A percentile compares a stretch with the other conserved stretches of the same genome.
Evolutionary conservation across 2,329 filamentous ascomycete species (phyloP).

Genomic region (Penicillium sp.): DNA sequence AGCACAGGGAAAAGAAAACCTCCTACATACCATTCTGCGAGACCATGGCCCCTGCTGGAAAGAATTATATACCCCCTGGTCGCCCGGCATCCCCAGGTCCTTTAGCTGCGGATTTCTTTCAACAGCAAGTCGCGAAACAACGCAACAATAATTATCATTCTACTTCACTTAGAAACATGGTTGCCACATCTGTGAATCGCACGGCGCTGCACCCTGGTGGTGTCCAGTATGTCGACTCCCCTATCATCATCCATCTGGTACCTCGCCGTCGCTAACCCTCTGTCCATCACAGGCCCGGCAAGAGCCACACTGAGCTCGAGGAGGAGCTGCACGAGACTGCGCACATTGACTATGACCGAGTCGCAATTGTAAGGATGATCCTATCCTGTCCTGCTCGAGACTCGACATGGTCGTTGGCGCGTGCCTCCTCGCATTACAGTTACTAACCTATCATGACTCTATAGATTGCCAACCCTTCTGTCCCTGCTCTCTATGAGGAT

Average conservation of each 20-base stretch:
- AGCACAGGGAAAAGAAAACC: conserved; percentile 30
- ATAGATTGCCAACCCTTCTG: conserved; percentile 84
- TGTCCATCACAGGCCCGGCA: conserved; percentile 63
- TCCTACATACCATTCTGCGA: conserved; percentile 28
- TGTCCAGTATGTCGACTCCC: conserved; percentile 70
- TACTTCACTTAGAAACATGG: conserved; percentile 55
- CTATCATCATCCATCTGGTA: conserved; percentile 7
- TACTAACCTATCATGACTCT: conserved; percentile 10
- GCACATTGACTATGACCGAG: conserved; percentile 98
- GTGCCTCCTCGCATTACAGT: neutral
- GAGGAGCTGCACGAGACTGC: conserved; percentile 96
- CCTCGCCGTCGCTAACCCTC: conserved; percentile 21
- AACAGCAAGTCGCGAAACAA: conserved; percentile 61
- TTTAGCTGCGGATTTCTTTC: conserved; percentile 58
- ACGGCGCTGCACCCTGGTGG: conserved; percentile 87
- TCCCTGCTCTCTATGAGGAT: conserved; percentile 97
- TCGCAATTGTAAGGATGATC: conserved; percentile 77
- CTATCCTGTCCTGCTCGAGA: conserved; percentile 7
- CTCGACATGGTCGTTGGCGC: conserved; percentile 13
- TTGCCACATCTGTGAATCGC: conserved; percentile 74
- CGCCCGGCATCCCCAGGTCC: conserved; percentile 49
- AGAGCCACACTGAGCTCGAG: conserved; percentile 94
- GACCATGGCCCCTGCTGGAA: conserved; percentile 36
- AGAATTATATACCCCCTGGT: conserved; percentile 48
- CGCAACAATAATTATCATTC: conserved; percentile 62